Evolutionary conservation across 192 early-diverging fungal genomes (phyloP).

Genomic region (Paraglomus occultum): DNA sequence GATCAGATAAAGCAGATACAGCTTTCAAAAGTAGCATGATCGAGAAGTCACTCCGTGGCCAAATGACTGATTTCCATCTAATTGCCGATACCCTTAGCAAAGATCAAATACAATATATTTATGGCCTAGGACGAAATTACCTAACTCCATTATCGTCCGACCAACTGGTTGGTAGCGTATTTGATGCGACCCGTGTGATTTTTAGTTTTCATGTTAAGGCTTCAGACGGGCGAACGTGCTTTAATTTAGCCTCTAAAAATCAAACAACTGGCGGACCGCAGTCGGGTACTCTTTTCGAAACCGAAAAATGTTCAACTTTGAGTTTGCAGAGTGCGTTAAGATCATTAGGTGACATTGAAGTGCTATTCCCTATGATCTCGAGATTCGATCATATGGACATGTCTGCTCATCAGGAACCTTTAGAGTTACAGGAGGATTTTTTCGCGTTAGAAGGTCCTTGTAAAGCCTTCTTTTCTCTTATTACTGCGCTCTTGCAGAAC

Average conservation of each 20-base stretch:
- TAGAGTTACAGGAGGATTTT: constrained; percentile 25
- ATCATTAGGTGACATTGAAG: constrained; percentile 27
- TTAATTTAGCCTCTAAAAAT: constrained; percentile 19
- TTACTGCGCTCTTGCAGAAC: constrained; percentile 21
- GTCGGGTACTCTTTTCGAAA: constrained; percentile 1
- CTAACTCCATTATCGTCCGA: background rate
- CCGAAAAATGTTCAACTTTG: constrained; percentile 27
- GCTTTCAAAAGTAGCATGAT: background rate
- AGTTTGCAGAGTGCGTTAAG: constrained; percentile 27
- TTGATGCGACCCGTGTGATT: constrained; percentile 5
- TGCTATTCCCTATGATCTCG: constrained; percentile 27
- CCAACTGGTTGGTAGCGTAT: background rate
- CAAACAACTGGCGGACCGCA: background rate
- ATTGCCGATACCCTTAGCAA: constrained; percentile 2
- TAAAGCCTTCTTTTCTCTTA: constrained; percentile 20
- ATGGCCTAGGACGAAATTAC: constrained; percentile 21
- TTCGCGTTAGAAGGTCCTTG: constrained; percentile 28
- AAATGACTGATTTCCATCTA: constrained; percentile 25
- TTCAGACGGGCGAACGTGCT: constrained; percentile 12
- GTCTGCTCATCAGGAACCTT: constrained; percentile 13
- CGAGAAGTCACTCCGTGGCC: constrained; percentile 26
- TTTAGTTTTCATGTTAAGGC: constrained; percentile 28
- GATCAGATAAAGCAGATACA: background rate
- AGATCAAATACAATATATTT: constrained; percentile 10
- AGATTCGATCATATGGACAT: constrained; percentile 25